Evolutionary conservation across 306 rosid species (phyloP).

Genomic region (Oxytropis ochrocephala): DNA sequence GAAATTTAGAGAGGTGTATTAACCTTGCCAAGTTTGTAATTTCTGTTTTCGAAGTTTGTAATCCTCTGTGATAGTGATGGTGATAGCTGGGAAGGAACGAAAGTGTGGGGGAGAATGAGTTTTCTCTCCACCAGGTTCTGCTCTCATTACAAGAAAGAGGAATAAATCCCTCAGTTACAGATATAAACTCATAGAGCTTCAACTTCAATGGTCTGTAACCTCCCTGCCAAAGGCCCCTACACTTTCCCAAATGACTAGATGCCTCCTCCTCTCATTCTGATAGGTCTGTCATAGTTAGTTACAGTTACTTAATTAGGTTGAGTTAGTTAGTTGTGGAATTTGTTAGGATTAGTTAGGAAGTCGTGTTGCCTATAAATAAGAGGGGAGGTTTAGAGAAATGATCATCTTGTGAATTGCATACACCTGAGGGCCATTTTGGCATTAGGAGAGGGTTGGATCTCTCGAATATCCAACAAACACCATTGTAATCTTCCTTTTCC

Average conservation of each 20-base stretch:
- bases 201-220: neutral
- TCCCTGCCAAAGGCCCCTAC: neutral
- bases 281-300: too few relatives aligned
- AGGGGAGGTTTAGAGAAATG: too few relatives aligned
- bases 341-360: too few relatives aligned
- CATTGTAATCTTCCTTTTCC: too few relatives aligned
- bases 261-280: neutral
- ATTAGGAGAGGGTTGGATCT: too few relatives aligned
- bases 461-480: too few relatives aligned
- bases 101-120: neutral
- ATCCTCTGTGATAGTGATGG: too few relatives aligned
- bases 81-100: neutral
- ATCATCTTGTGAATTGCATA: too few relatives aligned
- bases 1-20: neutral
- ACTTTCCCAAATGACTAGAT: neutral
- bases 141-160: neutral
- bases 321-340: too few relatives aligned
- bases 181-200: neutral
- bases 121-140: neutral
- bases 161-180: neutral
- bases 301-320: too few relatives aligned
- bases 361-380: too few relatives aligned
- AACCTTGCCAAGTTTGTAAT: neutral
- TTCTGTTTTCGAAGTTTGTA: neutral
- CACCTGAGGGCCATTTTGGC: too few relatives aligned